Evolutionary conservation across 805 yeast genomes (phyloP), one percentile per base, ranked within the genome.

Genomic region (Candida koratica): DNA sequence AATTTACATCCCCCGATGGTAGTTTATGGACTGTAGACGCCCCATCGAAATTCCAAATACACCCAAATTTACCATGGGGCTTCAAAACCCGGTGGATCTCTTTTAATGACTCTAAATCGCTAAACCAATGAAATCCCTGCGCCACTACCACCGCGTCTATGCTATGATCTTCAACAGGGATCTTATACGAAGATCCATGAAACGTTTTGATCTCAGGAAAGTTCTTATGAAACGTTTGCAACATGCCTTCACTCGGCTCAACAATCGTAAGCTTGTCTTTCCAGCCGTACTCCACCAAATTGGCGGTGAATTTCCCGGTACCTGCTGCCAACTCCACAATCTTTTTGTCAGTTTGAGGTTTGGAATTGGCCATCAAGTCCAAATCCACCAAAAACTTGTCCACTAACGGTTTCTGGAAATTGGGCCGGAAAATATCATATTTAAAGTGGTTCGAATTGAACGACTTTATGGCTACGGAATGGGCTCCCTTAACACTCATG

Each of bases 121-220:
- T 67, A 54, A 79, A 79, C 84, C 84, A 79, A 44, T 79, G 84
- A 51, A 73, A 79, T 0, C 76, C 84, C 46, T 79, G 84, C 0
- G 84, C 82, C 7, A 73, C 55, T 7, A 76, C 58, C 1, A 79
- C 56, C 0, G 71, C 67, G 51, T 77, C 83, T 14, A 66, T 62
- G 0, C 71, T 54, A 18, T 52, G 43, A 39, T 67, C 74, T 2
- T 53, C 58, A 1, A 69, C 42, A 1, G 81, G 80, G n/a, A 76
- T 47, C 1, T 56, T 43, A 45, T 72, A 72, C 14, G 75, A 64
- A 5, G 73, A 60, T 0, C 75, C 79, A 7, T 53, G 40, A 1
- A 56, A 36, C 20, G 44, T 38, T 14, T 41, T 33, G 11, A 39
- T 24, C 17, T 57, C 49, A 2, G 83, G 83, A 45, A 71, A 71